A percentile compares a stretch with the other conserved stretches of the same genome.
Evolutionary conservation across 345 rosid genomes (phyloP).

Genomic region (Populus ilicifolia): DNA sequence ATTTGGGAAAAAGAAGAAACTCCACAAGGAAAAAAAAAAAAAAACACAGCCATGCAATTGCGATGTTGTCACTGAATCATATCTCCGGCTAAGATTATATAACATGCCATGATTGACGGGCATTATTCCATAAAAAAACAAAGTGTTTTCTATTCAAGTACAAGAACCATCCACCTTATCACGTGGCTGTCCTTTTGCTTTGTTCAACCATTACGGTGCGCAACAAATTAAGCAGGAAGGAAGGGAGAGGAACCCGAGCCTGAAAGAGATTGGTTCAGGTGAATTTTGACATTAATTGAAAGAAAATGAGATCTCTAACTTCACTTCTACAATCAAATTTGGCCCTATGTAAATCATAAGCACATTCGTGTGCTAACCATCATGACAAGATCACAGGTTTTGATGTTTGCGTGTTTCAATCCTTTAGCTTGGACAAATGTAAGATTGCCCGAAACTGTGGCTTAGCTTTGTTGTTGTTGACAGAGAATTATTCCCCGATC

Average conservation of each 20-base stretch:
- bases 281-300: too few species aligned
- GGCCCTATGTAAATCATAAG: background rate
- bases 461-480: too few species aligned
- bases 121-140: slow-evolving; percentile 5
- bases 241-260: background rate
- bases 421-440: too few species aligned
- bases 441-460: too few species aligned
- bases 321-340: too few species aligned
- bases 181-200: slow-evolving; percentile 14
- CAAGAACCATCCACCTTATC: background rate
- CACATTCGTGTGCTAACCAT: background rate
- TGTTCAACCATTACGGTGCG: slow-evolving; percentile 7
- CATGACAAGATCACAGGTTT: background rate
- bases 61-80: slow-evolving; percentile 8
- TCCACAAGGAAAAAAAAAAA: background rate
- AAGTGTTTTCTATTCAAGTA: slow-evolving; percentile 3
- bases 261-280: background rate
- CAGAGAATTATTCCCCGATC: too few species aligned
- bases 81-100: background rate
- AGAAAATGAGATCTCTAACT: too few species aligned
- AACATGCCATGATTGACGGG: slow-evolving; percentile 9
- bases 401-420: too few species aligned
- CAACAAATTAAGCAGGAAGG: background rate
- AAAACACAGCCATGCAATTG: slow-evolving; percentile 1
- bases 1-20: background rate